These are phyloP conservation scores for Populus pruinosa DNA, from an alignment of 345 rosid species.

Conservation along the genomic window DNA sequence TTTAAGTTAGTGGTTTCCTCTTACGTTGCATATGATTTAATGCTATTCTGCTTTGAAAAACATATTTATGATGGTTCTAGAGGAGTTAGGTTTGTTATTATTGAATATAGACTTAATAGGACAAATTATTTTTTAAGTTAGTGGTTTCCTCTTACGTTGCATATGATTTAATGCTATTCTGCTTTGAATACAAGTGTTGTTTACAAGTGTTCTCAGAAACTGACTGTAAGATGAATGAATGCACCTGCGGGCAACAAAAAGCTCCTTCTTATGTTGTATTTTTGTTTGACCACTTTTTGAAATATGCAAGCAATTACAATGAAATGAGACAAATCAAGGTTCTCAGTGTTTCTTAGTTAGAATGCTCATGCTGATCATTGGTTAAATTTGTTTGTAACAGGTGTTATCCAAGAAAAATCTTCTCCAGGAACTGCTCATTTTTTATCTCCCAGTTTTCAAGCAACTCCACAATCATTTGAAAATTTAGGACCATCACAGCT, in stretches of 20 bases:
- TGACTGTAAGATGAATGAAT: background rate
- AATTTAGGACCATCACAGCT: constrained; percentile 36
- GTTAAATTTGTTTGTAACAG: constrained; percentile 26
- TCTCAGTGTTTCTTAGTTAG: background rate
- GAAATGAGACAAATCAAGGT: background rate
- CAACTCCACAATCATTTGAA: constrained; percentile 46
- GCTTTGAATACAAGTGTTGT: background rate
- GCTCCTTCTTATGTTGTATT: background rate
- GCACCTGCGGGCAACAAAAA: background rate
- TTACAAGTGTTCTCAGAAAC: background rate
- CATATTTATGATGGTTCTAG: background rate
- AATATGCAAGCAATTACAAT: background rate
- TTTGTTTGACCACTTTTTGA: background rate
- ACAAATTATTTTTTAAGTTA: background rate
- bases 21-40: background rate
- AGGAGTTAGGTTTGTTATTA: background rate
- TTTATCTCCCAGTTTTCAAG: constrained; percentile 41
- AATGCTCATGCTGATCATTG: background rate
- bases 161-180: background rate
- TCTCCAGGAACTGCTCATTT: constrained; percentile 35
- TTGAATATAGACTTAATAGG: background rate
- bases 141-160: background rate
- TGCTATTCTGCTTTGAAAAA: too few species aligned
- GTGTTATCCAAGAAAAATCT: constrained; percentile 33
- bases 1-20: background rate